Evolutionary conservation across 2,329 filamentous ascomycete species (phyloP).

Genomic region (Daldinia sp.): DNA sequence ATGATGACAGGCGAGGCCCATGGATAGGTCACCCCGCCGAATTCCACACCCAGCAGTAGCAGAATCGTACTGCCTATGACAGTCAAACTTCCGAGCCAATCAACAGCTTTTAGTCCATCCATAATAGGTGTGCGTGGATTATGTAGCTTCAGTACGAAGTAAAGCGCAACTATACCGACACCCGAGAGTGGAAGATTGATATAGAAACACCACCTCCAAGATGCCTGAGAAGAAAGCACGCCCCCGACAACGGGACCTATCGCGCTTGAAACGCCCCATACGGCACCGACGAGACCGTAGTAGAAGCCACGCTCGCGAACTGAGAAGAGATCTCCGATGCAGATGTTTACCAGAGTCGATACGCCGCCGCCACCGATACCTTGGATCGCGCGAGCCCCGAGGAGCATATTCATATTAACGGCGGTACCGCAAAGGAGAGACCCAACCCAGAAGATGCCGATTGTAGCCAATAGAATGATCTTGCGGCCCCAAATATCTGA

Average conservation of each 20-base stretch:
- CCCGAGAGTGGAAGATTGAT: background rate
- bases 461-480: background rate
- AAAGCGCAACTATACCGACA: background rate
- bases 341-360: background rate
- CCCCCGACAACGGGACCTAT: too few relatives aligned
- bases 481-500: background rate
- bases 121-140: background rate
- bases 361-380: background rate
- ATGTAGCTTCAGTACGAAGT: background rate
- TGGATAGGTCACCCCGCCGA: background rate
- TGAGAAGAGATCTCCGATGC: too few relatives aligned
- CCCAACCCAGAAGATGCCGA: background rate
- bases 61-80: background rate
- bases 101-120: background rate
- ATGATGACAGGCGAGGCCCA: background rate
- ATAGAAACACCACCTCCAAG: too few relatives aligned
- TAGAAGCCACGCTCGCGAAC: too few relatives aligned
- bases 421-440: background rate
- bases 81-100: background rate
- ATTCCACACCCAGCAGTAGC: background rate
- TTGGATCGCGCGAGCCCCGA: background rate
- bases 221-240: too few relatives aligned
- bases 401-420: background rate
- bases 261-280: too few relatives aligned
- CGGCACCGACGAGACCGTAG: too few relatives aligned